A percentile compares a stretch with the other conserved stretches of the same genome.
phyloP scores from a whole-genome alignment of 495 filamentous ascomycete species.

The Venustampulla echinocandica region DNA sequence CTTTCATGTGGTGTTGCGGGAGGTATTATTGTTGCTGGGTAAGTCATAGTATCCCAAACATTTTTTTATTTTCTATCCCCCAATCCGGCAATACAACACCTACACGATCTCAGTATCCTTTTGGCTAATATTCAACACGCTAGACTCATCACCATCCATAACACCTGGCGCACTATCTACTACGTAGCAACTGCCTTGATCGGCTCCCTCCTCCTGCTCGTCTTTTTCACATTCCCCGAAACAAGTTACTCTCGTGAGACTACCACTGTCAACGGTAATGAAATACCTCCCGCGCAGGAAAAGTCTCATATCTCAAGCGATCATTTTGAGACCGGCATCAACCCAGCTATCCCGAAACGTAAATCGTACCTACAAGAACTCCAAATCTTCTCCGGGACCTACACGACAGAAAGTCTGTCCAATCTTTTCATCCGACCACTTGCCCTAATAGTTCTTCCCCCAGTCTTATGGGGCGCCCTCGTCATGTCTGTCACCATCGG shows the following conservation, averaged over 20 bases:
- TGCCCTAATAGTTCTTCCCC: slow-evolving; percentile 37
- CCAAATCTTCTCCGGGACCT: slow-evolving; percentile 28
- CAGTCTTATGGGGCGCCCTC: slow-evolving; percentile 42
- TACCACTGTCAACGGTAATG: background rate
- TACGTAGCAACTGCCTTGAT: slow-evolving; percentile 38
- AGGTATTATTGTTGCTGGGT: slow-evolving; percentile 42
- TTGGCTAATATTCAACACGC: too few relatives aligned
- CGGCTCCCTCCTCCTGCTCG: slow-evolving; percentile 33
- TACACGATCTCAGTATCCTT: too few relatives aligned
- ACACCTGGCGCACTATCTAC: slow-evolving; percentile 44
- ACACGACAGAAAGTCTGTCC: slow-evolving; percentile 37
- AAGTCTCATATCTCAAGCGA: background rate
- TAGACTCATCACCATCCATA: slow-evolving; percentile 39
- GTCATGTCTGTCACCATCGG: slow-evolving; percentile 44
- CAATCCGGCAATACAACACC: too few relatives aligned
- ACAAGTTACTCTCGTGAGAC: slow-evolving; percentile 33
- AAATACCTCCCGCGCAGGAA: background rate
- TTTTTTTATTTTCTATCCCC: too few relatives aligned
- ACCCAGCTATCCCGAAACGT: slow-evolving; percentile 9
- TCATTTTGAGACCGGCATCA: background rate
- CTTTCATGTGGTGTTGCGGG: slow-evolving; percentile 35
- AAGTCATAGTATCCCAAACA: too few relatives aligned
- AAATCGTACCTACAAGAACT: slow-evolving; percentile 30
- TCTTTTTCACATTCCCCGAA: slow-evolving; percentile 46
- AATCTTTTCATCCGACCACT: slow-evolving; percentile 41